Base-by-base conservation (phyloP, 2,329 filamentous ascomycete species). In the Cryphonectria radicalis region DNA sequence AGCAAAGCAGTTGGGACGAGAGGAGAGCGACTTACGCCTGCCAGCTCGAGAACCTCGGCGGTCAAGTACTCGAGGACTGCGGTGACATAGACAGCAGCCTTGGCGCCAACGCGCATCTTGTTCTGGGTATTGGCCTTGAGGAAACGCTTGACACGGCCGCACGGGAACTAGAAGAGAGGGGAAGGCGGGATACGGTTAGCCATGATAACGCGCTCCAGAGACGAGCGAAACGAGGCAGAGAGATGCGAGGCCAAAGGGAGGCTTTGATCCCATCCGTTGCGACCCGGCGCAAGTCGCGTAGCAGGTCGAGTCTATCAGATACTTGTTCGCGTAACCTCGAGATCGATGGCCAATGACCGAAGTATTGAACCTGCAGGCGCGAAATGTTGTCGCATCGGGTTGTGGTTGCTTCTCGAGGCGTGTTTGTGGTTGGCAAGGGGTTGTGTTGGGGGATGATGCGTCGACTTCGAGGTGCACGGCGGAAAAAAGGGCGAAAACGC, bases 91-190 rank as follows among this genome's bases (percentile, higher is more conserved):
- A 99, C 96, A 76, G 96, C 95, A 75, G 96, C 96, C 88, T 98
- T 98, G 80, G 95, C 96, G 78, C 96, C 96, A 76, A 99, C 97
- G 84, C 96, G 95, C 93, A 98, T 98, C 88, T 98, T 98, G 86
- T 98, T 97, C 82, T 98, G 96, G 66, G 96, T 98, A 86, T 98
- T 98, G 84, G 94, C 94, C 90, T 98, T 98, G 81, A 99, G 88
- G 87, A 98, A 98, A 86, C 96, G 95, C 92, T 99, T 99, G 84
- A 99, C 96, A 92, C 96, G 96, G 85, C 96, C 96, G 82, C 96
- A 99, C 74, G 96, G 96, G 83, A 99, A 99, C 96, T 99, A 81
- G 72, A 19, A n/a, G 46, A 22, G 76, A 72, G 69, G 22, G 46
- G 71, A 25, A 50, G 37, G 32, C 32, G 32, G 37, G 8, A 43